A percentile compares a stretch with the other conserved stretches of the same genome.
Evolutionary conservation across 352 stramenopile genomes (phyloP).

Genomic region (Thalassiosira hispida): DNA sequence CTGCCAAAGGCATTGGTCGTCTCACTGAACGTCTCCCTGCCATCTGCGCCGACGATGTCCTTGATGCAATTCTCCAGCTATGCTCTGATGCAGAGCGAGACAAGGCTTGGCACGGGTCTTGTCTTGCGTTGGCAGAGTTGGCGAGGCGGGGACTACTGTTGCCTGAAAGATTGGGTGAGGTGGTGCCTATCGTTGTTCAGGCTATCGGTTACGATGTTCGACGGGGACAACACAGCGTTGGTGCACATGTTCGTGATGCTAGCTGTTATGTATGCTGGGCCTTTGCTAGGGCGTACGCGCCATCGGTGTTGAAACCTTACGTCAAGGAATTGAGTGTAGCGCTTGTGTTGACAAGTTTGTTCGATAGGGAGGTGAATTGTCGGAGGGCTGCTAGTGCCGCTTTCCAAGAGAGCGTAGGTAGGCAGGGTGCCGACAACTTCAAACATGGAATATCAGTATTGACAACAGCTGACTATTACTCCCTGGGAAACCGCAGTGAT

Average conservation of each 20-base stretch:
- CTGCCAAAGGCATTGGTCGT: constrained; percentile 97
- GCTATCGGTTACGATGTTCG: constrained; percentile 93
- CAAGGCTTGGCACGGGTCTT: constrained; percentile 95
- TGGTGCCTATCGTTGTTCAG: constrained; percentile 91
- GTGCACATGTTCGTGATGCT: constrained; percentile 96
- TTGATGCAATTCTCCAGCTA: constrained; percentile 93
- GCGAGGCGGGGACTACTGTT: constrained; percentile 94
- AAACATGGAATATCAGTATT: constrained; percentile 96
- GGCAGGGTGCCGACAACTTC: constrained; percentile 89
- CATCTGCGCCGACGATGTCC: constrained; percentile 95
- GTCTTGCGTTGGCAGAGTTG: constrained; percentile 95
- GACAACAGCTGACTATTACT: constrained; percentile 97
- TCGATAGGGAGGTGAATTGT: constrained; percentile 98
- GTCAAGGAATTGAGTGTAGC: constrained; percentile 89
- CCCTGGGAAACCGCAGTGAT: constrained; percentile 91
- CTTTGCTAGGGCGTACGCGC: constrained; percentile 94
- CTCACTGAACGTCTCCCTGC: constrained; percentile 94
- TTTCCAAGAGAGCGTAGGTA: constrained; percentile 95
- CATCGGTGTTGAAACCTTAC: constrained; percentile 90
- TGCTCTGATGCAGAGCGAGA: constrained; percentile 93
- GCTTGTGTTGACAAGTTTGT: constrained; percentile 94
- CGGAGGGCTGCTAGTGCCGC: constrained; percentile 95
- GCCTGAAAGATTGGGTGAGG: constrained; percentile 90
- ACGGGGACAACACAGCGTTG: constrained; percentile 93
- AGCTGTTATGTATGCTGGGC: constrained; percentile 98